Evolutionary conservation across 2,329 filamentous ascomycete species (phyloP), one percentile per base, ranked within the genome.

Genomic region (Didymella exigua): DNA sequence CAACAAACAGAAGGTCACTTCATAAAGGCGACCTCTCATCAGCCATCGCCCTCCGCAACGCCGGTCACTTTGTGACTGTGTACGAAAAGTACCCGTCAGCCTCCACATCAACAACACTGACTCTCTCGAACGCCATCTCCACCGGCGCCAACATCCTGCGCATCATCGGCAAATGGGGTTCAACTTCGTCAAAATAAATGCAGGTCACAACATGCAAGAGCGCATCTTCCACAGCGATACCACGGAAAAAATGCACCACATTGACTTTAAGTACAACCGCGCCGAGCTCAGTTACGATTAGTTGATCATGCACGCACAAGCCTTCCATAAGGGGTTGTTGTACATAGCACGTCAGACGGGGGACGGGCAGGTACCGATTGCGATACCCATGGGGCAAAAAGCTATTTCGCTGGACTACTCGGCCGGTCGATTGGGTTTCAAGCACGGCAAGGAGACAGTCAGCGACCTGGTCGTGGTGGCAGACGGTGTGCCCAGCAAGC

Each of bases 31-130:
- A 83, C 29, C 71, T 85, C 37, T 77, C 77, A 14, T 75, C 75
- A 3, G 79, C 80, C 1, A 81, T 82, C 46, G 77, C 82, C 1
- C 74, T 85, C 5, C 77, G 82, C 19, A 79, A 80, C 21, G 77
- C 78, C 11, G 83, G 83, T 36, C 82, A 84, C 66, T 69, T 74
- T 5, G 81, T 84, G 2, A 87, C 84, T 21, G 81, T 90, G 58
- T 89, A 89, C 65, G 87, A 89, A 67, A 82, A 82, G 29, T 79
- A 81, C 29, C 84, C 89, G 67, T 89, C 85, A 58, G 86, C 81
- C 0, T 49, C 41, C 46, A 46, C 52, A 33, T 49, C 46, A n/a
- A 55, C 52, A 5, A 49, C 46, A 5, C 26, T 37, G 4, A 40
- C 46, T 9, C 30, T 49, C 2, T 49, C 52, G 2, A 55, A 55